Evolutionary conservation across 306 rosid genomes (phyloP), one percentile per base, ranked within the genome.

Genomic region (Hippophae rhamnoides): DNA sequence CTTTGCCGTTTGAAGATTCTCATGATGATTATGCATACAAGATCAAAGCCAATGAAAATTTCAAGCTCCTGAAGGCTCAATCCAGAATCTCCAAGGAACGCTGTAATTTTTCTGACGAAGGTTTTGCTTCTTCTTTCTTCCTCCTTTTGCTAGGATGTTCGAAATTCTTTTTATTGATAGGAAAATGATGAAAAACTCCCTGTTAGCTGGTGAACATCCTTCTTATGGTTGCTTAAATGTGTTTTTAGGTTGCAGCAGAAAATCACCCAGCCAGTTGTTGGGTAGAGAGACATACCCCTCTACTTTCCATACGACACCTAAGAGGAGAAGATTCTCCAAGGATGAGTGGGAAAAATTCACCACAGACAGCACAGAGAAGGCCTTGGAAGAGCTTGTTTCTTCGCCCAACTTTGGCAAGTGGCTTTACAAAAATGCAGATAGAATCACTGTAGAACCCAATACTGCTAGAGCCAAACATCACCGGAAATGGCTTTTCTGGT

Each of bases 271-370:
- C 48, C 77, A n/a, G 57, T 75, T 56, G 40, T 55, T 63, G 46
- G 79, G 73, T 59, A 63, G 61, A 27, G 71, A 63, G 58, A 11
- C 72, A 11, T 78, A 76, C 79, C 96, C 84, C 18, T 92, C 99
- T 50, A 78, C 74, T 41, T 76, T 88, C 78, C 94, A 88, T 70
- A n/a, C 66, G 11, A 85, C 96, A 8, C 85, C 90, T 6, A 85
- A 80, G 66, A 70, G 95, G 68, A 80, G 71, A 70, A 72, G 69
- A 68, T 84, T 79, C 70, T 75, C 95, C 7, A 78, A 77, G 63
- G 82, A 70, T 7, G 95, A 84, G 81, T 92, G 95, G 99, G 85
- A 84, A 48, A 76, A 64, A 5, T 79, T 92, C 73, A 92, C 99
- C 18, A 71, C 66, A 63, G 76, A 80, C 43, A 74, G 84, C 54